Evolutionary conservation across 345 rosid species (phyloP).

Genomic region (Adansonia digitata): DNA sequence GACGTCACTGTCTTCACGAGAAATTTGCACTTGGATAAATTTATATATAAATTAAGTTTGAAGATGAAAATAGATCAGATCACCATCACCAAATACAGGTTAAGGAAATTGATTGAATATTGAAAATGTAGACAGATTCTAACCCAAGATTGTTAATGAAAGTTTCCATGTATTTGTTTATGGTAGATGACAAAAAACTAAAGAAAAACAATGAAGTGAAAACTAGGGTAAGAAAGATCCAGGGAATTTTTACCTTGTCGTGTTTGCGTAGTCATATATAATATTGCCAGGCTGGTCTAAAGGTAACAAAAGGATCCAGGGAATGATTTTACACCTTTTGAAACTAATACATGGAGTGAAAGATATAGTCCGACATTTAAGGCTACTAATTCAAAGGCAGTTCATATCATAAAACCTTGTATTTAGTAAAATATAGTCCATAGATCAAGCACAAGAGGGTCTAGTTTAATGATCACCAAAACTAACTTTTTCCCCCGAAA

Average conservation of each 20-base stretch:
- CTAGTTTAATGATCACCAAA: conserved; percentile 15
- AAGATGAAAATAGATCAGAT: not conserved
- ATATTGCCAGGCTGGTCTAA: too few relatives aligned
- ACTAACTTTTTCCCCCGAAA: conserved; percentile 39
- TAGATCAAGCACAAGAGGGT: not conserved
- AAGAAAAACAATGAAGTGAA: too few relatives aligned
- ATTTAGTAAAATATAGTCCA: not conserved
- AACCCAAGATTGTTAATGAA: not conserved
- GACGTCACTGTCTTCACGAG: not conserved
- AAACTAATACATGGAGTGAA: too few relatives aligned
- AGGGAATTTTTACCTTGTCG: too few relatives aligned
- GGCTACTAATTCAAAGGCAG: not conserved
- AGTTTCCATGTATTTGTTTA: too few relatives aligned
- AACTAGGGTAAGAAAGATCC: too few relatives aligned
- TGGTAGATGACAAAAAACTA: too few relatives aligned
- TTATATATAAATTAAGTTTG: too few relatives aligned
- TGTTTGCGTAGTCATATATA: too few relatives aligned
- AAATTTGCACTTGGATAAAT: not conserved
- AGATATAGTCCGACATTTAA: too few relatives aligned
- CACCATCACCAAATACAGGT: too few relatives aligned
- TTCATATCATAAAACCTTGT: not conserved
- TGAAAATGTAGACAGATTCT: not conserved
- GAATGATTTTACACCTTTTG: not conserved
- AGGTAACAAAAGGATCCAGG: not conserved
- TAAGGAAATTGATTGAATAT: too few relatives aligned